Percentiles rank a stretch among this genome's conserved stretches.
Evolutionary conservation across 192 early-diverging fungal genomes (phyloP).

Genomic region (Diversispora epigaea): DNA sequence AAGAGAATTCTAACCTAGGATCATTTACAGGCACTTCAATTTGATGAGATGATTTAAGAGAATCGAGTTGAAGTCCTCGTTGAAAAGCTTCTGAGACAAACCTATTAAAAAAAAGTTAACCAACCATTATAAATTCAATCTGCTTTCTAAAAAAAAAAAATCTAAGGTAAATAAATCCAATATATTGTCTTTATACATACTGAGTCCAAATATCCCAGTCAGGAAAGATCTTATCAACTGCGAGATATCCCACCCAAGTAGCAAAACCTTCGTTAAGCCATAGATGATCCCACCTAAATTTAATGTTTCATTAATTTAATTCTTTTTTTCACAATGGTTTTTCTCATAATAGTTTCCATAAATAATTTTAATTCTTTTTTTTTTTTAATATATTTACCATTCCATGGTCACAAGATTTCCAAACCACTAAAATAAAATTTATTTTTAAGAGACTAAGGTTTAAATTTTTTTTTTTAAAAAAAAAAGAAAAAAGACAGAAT

Average conservation of each 20-base stretch:
- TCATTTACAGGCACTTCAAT: conserved; percentile 86
- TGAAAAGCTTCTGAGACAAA: conserved; percentile 81
- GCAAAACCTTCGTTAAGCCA: conserved; percentile 99
- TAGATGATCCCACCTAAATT: conserved; percentile 77
- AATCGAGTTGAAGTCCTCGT: conserved; percentile 75
- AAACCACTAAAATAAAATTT: conserved; percentile 58
- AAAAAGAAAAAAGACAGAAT: neutral
- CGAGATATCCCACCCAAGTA: conserved; percentile 90
- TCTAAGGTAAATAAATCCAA: neutral
- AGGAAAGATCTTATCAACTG: conserved; percentile 87
- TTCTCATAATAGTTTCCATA: neutral
- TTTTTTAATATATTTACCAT: conserved; percentile 50
- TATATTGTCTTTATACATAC: neutral
- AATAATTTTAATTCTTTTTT: neutral
- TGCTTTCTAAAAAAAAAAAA: neutral
- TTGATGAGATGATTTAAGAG: conserved; percentile 84
- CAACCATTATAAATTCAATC: neutral
- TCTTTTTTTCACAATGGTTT: neutral
- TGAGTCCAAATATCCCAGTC: conserved; percentile 92
- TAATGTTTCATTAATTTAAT: neutral
- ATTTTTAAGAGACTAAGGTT: neutral
- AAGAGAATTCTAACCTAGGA: conserved; percentile 40
- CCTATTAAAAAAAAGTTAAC: neutral
- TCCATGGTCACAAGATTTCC: conserved; percentile 96
- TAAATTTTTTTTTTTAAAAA: neutral